Evolutionary conservation across 768 basidiomycete genomes (phyloP), one percentile per base, ranked within the genome.

Genomic region (Pholiota microspora): DNA sequence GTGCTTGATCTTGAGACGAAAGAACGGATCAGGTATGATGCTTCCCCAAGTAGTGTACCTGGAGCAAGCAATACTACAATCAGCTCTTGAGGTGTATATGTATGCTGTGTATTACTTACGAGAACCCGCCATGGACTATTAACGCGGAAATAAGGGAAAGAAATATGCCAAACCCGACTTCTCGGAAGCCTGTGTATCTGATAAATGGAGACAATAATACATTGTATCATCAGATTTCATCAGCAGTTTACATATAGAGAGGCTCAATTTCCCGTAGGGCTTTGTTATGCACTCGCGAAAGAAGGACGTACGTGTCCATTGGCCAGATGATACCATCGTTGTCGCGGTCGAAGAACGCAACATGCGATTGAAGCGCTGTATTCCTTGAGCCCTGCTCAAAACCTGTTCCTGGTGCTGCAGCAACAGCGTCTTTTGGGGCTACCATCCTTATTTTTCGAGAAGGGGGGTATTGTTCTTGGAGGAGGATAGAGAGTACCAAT

Each of bases 301-400:
- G 12, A 34, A 3, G 8, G 5, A 66, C 72, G 54, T 54, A 77
- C 76, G 77, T 79, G 59, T 79, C 76, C 10, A 34, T 56, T 5
- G 77, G 76, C 73, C 75, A 78, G 53, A 79, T 78, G 35, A 77
- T 65, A 4, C 76, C 77, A 59, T 78, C 77, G 23, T 60, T 56
- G 62, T 79, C 77, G 28, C 54, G 56, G 67, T 79, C 77, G 57
- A 78, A 78, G 66, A 76, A 79, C 31, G 73, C 72, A 59, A 74
- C 72, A 56, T 78, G 77, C 13, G 59, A 59, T 62, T 79, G 73
- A 10, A 79, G 66, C 8, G 69, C 72, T 2, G 73, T 70, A 63
- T 74, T 73, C 29, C 59, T 52, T 46, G 64, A 63, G 31, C 66
- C 65, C 2, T 55, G 55, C 23, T 69, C 60, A 40, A 64, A 72